Conservation (phyloP, 2,329 filamentous ascomycete genomes). For the Fusarium phyllophilum region DNA sequence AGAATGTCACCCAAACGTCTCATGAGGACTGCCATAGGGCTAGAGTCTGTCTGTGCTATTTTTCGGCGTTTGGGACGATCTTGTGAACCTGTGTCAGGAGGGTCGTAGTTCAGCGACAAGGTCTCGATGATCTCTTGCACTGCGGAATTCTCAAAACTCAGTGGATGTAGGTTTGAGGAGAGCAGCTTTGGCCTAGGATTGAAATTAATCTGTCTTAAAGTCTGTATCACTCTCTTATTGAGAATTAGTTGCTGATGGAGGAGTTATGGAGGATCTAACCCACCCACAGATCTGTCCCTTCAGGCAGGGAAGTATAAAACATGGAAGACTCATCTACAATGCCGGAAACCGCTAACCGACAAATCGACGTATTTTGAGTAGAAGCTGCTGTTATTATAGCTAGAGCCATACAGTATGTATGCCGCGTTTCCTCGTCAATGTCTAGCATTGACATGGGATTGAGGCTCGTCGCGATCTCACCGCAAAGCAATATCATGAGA, state of each 20-base stretch:
- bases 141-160: constrained; percentile 44
- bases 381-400: constrained; percentile 52
- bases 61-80: constrained; percentile 47
- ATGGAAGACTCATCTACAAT: constrained; percentile 56
- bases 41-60: constrained; percentile 25
- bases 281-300: constrained; percentile 57
- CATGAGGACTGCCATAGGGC: constrained; percentile 35
- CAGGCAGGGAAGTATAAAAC: constrained; percentile 46
- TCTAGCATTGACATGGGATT: constrained; percentile 47
- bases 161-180: constrained; percentile 42
- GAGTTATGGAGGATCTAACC: constrained; percentile 12
- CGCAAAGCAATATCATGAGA: constrained; percentile 55
- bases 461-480: constrained; percentile 51
- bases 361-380: constrained; percentile 48
- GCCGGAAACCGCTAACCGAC: constrained; percentile 55
- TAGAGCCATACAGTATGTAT: constrained; percentile 52
- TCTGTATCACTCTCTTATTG: constrained; percentile 44
- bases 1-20: constrained; percentile 46
- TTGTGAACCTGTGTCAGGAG: constrained; percentile 34
- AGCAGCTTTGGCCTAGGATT: constrained; percentile 29
- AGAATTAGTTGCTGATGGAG: constrained; percentile 32
- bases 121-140: constrained; percentile 45
- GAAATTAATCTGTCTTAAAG: constrained; percentile 44
- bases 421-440: constrained; percentile 44
- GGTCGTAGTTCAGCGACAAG: constrained; percentile 43